Evolutionary conservation across 139 green algal genomes (phyloP).

Genomic region (Zygnema cylindricum): DNA sequence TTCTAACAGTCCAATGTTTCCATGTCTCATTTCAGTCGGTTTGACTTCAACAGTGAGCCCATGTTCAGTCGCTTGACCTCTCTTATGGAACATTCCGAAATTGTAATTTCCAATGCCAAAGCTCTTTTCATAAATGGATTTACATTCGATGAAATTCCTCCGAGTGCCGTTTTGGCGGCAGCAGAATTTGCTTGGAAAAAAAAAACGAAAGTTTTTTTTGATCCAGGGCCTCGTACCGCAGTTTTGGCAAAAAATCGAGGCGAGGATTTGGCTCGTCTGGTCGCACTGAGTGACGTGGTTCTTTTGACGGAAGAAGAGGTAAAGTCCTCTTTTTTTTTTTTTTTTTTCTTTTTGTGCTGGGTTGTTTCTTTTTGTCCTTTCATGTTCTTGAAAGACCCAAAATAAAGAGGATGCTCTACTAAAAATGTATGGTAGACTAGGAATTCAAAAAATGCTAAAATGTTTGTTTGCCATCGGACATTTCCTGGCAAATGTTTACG

Average conservation of each 20-base stretch:
- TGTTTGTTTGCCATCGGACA: neutral
- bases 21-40: constrained; percentile 66
- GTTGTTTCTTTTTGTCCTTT: no score
- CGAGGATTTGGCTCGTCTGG: constrained; percentile 36
- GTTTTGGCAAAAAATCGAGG: constrained; percentile 32
- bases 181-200: constrained; percentile 58
- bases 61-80: constrained; percentile 46
- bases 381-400: no score
- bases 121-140: constrained; percentile 86
- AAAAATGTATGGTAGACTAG: no score
- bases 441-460: no score
- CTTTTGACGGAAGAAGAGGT: constrained; percentile 79
- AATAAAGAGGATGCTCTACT: no score
- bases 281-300: constrained; percentile 72
- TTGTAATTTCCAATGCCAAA: constrained; percentile 33
- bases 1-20: no score
- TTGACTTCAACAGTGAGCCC: constrained; percentile 78
- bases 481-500: no score
- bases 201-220: constrained; percentile 87
- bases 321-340: neutral
- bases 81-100: neutral
- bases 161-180: constrained; percentile 46
- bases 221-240: constrained; percentile 76
- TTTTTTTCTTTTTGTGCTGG: neutral
- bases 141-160: constrained; percentile 90